Conservation (phyloP, 805 yeast genomes). For the Metschnikowia anglica region DNA sequence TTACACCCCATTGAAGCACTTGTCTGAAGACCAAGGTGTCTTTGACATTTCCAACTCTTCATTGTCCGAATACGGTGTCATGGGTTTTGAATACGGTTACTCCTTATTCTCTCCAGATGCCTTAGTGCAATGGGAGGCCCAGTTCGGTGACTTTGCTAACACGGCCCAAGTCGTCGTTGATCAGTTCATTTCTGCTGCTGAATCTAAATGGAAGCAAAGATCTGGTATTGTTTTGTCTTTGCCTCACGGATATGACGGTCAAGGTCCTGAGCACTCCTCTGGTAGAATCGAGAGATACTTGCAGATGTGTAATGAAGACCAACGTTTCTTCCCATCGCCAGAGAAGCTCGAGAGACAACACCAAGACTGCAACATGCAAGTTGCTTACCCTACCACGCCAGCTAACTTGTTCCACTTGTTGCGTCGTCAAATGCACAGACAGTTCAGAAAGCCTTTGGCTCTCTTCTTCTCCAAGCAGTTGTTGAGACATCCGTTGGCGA, state of each 20-base stretch:
- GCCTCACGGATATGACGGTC: conserved; percentile 99
- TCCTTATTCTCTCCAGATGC: conserved; percentile 97
- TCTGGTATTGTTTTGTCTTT: conserved; percentile 91
- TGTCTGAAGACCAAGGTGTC: conserved; percentile 78
- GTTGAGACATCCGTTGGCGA: conserved; percentile 90
- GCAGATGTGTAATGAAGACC: conserved; percentile 94
- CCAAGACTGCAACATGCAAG: conserved; percentile 97
- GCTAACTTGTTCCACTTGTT: conserved; percentile 93
- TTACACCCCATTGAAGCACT: conserved; percentile 80
- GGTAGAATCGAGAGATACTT: conserved; percentile 97
- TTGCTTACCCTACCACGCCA: conserved; percentile 98
- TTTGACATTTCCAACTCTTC: conserved; percentile 92
- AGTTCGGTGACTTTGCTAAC: conserved; percentile 99
- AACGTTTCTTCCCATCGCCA: conserved; percentile 85
- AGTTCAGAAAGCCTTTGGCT: conserved; percentile 90
- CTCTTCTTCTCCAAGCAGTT: conserved; percentile 89
- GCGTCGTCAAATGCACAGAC: conserved; percentile 99
- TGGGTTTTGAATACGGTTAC: conserved; percentile 99
- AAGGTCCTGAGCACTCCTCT: conserved; percentile 99
- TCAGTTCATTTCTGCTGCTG: conserved; percentile 96
- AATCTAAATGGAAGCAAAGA: conserved; percentile 98
- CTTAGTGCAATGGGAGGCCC: conserved; percentile 98
- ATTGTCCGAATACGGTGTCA: conserved; percentile 96
- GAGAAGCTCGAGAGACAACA: conserved; percentile 94
- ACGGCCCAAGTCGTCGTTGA: conserved; percentile 98